Evolutionary conservation across 305 asterid species (phyloP).

Genomic region (Rubia tinctorum): DNA sequence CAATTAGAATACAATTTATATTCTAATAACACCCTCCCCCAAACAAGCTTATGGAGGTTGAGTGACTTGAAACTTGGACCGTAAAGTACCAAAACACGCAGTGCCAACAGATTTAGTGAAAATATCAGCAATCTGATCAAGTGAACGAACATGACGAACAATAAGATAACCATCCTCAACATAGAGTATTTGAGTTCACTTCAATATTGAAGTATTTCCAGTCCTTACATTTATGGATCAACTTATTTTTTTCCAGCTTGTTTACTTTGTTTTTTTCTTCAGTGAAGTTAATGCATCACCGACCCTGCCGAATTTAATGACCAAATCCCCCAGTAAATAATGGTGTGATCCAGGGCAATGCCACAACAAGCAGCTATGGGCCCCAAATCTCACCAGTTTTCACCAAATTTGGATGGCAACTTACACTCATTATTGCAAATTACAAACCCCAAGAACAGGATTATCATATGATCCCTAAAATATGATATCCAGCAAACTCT

Average conservation of each 20-base stretch:
- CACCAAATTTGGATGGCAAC: not conserved
- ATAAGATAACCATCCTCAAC: too few species aligned
- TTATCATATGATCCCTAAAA: not conserved
- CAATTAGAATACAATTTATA: too few species aligned
- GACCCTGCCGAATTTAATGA: constrained; percentile 1
- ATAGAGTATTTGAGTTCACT: too few species aligned
- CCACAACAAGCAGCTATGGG: not conserved
- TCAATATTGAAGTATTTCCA: too few species aligned
- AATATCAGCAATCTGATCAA: too few species aligned
- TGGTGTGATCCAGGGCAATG: not conserved
- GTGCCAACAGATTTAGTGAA: too few species aligned
- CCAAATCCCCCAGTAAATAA: constrained; percentile 4
- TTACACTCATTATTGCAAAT: not conserved
- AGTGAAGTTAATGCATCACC: not conserved
- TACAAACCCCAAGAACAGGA: not conserved
- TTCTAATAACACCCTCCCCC: too few species aligned
- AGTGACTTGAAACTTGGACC: too few species aligned
- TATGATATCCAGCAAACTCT: too few species aligned
- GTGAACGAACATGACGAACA: too few species aligned
- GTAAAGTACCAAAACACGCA: too few species aligned
- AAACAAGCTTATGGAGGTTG: too few species aligned
- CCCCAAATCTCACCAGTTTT: not conserved
- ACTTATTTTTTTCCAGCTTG: not conserved
- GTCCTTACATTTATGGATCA: not conserved
- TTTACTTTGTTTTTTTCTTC: not conserved